Percentiles rank a stretch among this genome's conserved stretches.
phyloP scores from a whole-genome alignment of 176 grass and related monocot species.

The Thalia dealbata region DNA sequence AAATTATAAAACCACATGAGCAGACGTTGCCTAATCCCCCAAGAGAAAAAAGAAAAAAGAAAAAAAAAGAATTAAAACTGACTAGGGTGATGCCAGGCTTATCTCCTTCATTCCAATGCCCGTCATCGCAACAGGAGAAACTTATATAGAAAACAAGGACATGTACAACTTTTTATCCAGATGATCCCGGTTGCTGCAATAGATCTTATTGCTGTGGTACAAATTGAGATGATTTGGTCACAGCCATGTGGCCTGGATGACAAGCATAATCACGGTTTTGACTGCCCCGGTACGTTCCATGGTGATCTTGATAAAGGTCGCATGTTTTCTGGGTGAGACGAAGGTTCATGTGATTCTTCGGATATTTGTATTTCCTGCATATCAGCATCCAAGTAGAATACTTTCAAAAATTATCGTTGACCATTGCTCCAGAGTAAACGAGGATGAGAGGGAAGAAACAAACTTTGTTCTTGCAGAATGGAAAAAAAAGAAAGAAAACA shows the following conservation, averaged over 20 bases:
- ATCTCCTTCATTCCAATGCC: slow-evolving; percentile 43
- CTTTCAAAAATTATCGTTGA: neutral
- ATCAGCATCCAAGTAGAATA: slow-evolving; percentile 20
- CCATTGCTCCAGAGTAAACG: neutral
- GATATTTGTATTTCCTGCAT: slow-evolving; percentile 68
- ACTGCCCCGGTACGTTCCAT: slow-evolving; percentile 47
- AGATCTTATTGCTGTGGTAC: neutral
- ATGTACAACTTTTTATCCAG: slow-evolving; percentile 20
- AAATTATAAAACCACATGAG: slow-evolving; percentile 99
- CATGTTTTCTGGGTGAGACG: slow-evolving; percentile 41
- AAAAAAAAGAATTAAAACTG: slow-evolving; percentile 39
- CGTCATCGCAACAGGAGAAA: slow-evolving; percentile 41
- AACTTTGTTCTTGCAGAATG: neutral
- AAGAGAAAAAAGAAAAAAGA: no score
- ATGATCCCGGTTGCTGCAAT: neutral
- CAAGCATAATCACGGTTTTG: slow-evolving; percentile 24
- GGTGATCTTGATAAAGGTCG: slow-evolving; percentile 54
- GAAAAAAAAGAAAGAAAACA: neutral
- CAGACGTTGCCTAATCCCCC: slow-evolving; percentile 36
- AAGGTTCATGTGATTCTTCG: slow-evolving; percentile 40
- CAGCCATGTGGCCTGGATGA: neutral
- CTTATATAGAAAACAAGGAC: slow-evolving; percentile 45
- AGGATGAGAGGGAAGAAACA: neutral
- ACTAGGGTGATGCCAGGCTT: slow-evolving; percentile 24
- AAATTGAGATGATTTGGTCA: neutral